Base-by-base conservation (phyloP, 2,329 filamentous ascomycete genomes). In the Colletotrichum melonis region DNA sequence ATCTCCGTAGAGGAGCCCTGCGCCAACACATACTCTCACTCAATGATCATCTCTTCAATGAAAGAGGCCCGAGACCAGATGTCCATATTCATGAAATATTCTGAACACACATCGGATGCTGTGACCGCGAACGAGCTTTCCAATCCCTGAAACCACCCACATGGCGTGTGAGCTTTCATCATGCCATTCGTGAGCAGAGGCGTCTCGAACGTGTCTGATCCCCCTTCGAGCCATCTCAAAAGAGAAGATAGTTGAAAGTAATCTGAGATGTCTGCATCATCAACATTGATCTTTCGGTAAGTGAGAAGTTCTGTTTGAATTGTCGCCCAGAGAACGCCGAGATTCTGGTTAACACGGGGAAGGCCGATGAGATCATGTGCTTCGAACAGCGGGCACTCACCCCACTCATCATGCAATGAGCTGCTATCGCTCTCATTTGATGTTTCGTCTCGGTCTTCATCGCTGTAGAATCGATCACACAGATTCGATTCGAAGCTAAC, bases 241-340 rank as follows among this genome's bases (percentile, higher is more conserved):
- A 67, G 12, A 5, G 38, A 35, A 4, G 7, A 7, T 42, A 67
- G 1, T 6, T 35, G n/a, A 12, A 69, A 73, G 24, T 65, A 32
- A 1, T 22, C 6, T 1, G 70, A 73, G 26, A 73, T 73, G 8
- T 8, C 12, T 4, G 73, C 28, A 63, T 80, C 78, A 2, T 62
- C 66, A 8, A 77, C 77, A 2, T 74, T 60, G 2, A 83, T 52
- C 42, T 81, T 78, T 56, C 82, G 76, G 66, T 84, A 83, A 1
- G 81, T 82, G 6, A 83, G 60, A 2, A 84, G 58, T 58, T 84
- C 83, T 11, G 81, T 80, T 67, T 84, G 80, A 4, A 83, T 76
- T 1, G 79, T 75, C 11, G 82, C 82, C 81, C 81, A 84, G 9
- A 84, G 63, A 59, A 75, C 30, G 22, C 70, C 75, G 35, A 77